Evolutionary conservation across 148 eudicot genomes (phyloP).

Genomic region (Camellia granthamiana): DNA sequence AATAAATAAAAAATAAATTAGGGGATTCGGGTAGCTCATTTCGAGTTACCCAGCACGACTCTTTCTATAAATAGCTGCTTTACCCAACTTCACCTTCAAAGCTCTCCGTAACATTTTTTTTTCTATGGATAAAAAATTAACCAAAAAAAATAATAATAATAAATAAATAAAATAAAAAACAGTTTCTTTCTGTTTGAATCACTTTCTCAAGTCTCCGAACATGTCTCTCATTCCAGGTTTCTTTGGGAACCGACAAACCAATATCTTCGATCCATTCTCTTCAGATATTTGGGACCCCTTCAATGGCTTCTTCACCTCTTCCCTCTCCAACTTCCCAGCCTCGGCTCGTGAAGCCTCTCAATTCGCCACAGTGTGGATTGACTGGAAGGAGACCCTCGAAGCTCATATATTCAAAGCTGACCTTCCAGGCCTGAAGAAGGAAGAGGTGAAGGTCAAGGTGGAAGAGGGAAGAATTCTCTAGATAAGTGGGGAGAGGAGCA

Average conservation of each 20-base stretch:
- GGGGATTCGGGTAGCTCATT: too few species aligned
- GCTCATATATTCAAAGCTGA: constrained; percentile 9
- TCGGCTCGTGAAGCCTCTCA: constrained; percentile 5
- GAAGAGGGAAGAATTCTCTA: constrained; percentile 3
- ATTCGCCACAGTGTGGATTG: not conserved
- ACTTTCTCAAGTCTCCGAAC: not conserved
- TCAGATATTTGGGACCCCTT: not conserved
- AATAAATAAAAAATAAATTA: too few species aligned
- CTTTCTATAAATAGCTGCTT: constrained; percentile 1
- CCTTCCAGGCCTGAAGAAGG: constrained; percentile 10
- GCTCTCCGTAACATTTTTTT: not conserved
- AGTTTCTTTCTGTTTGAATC: not conserved
- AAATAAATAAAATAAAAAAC: too few species aligned
- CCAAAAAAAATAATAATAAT: too few species aligned
- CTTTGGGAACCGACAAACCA: not conserved
- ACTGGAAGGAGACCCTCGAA: constrained; percentile 10
- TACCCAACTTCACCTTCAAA: not conserved
- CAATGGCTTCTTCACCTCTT: not conserved
- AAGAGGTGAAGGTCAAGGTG: constrained; percentile 7
- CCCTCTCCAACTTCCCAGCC: not conserved
- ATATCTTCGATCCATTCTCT: constrained; percentile 1
- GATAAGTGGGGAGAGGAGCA: constrained; percentile 16
- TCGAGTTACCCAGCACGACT: too few species aligned
- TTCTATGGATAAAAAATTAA: too few species aligned
- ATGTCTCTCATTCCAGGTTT: constrained; percentile 12